Conservation (phyloP, 2,329 filamentous ascomycete species). For the Colletotrichum ledebouriae region DNA sequence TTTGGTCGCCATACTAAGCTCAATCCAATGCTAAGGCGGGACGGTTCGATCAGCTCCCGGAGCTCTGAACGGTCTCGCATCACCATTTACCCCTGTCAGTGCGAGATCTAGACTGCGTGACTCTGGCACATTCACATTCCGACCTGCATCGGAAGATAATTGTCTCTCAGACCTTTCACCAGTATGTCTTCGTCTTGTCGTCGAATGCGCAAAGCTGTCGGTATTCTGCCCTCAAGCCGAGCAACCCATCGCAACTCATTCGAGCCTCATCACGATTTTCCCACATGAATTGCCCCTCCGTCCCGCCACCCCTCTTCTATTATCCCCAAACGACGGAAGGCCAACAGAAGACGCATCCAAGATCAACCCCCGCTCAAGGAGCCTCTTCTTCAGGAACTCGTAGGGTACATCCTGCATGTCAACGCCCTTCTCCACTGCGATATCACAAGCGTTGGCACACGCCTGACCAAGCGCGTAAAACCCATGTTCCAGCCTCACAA, state of each 20-base stretch:
- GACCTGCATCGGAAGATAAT: slow-evolving; percentile 1
- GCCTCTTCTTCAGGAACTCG: slow-evolving; percentile 5
- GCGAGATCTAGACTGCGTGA: not conserved
- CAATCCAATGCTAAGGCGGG: not conserved
- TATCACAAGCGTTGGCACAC: slow-evolving; percentile 36
- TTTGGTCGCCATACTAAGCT: not conserved
- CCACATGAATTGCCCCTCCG: no score
- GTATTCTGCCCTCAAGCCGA: no score
- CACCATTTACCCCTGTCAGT: not conserved
- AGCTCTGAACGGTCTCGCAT: not conserved
- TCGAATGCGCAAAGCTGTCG: no score
- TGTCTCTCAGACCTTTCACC: not conserved
- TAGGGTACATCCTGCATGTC: slow-evolving; percentile 29
- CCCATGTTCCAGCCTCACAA: slow-evolving; percentile 38
- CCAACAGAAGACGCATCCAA: slow-evolving; percentile 26
- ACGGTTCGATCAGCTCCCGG: not conserved
- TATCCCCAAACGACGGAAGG: slow-evolving; percentile 9
- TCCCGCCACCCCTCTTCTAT: not conserved
- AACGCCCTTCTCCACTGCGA: slow-evolving; percentile 24
- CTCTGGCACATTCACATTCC: not conserved
- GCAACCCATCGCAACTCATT: no score
- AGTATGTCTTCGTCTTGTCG: no score
- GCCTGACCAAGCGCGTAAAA: slow-evolving; percentile 38
- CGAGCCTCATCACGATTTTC: no score
- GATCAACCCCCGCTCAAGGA: slow-evolving; percentile 18